Conservation (phyloP, 208 protist species). For the Leishmania amazonensis region DNA sequence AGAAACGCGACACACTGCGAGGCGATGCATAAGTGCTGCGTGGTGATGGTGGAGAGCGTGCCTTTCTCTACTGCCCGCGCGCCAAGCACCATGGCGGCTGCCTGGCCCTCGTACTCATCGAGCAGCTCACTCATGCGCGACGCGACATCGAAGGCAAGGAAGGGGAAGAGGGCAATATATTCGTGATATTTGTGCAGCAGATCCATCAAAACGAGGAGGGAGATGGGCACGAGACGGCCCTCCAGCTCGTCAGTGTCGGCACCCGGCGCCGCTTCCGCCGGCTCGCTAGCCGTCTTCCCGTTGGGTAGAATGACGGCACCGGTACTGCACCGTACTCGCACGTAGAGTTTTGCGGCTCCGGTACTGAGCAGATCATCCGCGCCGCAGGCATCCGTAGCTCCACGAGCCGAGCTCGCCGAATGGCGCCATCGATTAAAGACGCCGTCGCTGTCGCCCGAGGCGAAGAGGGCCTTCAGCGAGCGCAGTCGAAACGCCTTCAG, state of each 20-base stretch:
- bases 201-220: constrained; percentile 76
- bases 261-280: not conserved
- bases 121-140: constrained; percentile 81
- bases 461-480: constrained; percentile 15
- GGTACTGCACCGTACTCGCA: constrained; percentile 23
- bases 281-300: not conserved
- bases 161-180: constrained; percentile 77
- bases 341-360: constrained; percentile 41
- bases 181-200: constrained; percentile 77
- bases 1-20: constrained; percentile 86
- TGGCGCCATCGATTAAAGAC: not conserved
- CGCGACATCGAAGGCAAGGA: constrained; percentile 81
- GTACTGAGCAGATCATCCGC: constrained; percentile 25
- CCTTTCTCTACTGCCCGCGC: constrained; percentile 82
- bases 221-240: constrained; percentile 67
- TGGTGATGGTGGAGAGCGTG: constrained; percentile 79
- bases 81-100: constrained; percentile 77
- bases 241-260: constrained; percentile 42
- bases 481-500: constrained; percentile 39
- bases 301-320: not conserved
- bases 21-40: constrained; percentile 78
- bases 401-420: constrained; percentile 17
- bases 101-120: constrained; percentile 70
- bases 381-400: not conserved
- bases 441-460: constrained; percentile 7